These are phyloP conservation scores for Tetrapisispora namnaoensis DNA, from an alignment of 805 yeast genomes.

Conservation along the genomic window DNA sequence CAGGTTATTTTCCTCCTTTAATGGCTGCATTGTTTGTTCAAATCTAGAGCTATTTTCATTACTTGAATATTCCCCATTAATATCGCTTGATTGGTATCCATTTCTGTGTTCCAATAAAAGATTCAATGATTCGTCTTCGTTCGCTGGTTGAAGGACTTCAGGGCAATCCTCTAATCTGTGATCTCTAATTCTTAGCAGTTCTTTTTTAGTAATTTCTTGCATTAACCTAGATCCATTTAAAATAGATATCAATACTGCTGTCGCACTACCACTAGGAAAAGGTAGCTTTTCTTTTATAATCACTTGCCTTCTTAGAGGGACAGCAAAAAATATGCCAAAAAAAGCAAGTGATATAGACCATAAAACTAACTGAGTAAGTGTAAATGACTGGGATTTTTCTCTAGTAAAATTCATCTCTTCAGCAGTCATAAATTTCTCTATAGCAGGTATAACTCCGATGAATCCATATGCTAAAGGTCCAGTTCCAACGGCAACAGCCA, in stretches of 20 bases:
- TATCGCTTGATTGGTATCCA: background rate
- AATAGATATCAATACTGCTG: conserved; percentile 86
- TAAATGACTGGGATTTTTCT: conserved; percentile 27
- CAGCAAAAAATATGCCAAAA: conserved; percentile 92
- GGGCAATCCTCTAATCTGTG: conserved; percentile 20
- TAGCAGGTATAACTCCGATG: conserved; percentile 92
- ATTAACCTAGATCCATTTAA: conserved; percentile 58
- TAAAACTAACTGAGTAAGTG: conserved; percentile 46
- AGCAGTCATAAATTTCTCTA: conserved; percentile 71
- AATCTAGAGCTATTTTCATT: background rate
- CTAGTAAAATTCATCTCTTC: conserved; percentile 61
- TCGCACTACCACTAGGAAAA: conserved; percentile 93
- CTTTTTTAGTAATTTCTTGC: conserved; percentile 26
- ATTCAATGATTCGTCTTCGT: conserved; percentile 3
- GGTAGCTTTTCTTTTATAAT: conserved; percentile 79
- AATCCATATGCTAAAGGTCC: conserved; percentile 94
- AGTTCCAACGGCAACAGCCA: conserved; percentile 95
- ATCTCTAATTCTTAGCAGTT: conserved; percentile 29
- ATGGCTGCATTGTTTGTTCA: background rate
- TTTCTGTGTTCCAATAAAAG: background rate
- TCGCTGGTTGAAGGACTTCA: conserved; percentile 17
- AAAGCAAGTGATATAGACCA: conserved; percentile 88
- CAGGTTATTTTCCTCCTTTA: background rate
- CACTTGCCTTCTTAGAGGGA: conserved; percentile 78
- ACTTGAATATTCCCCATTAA: too few species aligned